Evolutionary conservation across 495 filamentous ascomycete species (phyloP), one percentile per base, ranked within the genome.

Genomic region (Astrothelium subdiscretum): DNA sequence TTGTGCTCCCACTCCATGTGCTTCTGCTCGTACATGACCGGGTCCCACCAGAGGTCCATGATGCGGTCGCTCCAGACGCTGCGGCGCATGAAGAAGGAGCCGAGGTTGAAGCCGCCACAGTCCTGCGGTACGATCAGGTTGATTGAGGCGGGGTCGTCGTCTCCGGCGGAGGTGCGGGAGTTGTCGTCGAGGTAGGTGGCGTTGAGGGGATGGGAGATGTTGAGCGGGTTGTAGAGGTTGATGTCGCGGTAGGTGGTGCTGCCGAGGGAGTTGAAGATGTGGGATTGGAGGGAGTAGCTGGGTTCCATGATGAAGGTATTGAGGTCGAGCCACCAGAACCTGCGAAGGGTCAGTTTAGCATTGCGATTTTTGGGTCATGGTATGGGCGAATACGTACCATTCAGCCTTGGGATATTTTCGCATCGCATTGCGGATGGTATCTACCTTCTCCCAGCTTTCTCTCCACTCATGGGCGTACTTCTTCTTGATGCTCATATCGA

Each of bases 1-100:
- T 97, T 97, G 77, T 97, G 95, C 69, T 94, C 91, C 94, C 94
- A 99, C 63, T 96, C 82, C 92, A 97, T 97, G 70, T 99, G 94
- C 73, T 90, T 92, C 76, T 97, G 95, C 75, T 99, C 94, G 74
- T 99, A 99, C 61, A 88, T 85, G 40, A 97, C 91, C 0, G 94
- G 94, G 68, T 99, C 94, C 95, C 95, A 99, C 94, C 92, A 99
- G 62, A 95, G 83, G 72, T 99, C 94, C 29, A 99, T 81, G 6
- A 99, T 70, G 20, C 91, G 88, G 68, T 97, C 94, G 0, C 90
- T 89, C 91, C 92, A 99, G 13, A 84, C 75, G 64, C 87, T 87
- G 15, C 95, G 84, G 27, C 84, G 81, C 32, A 97, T 76, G 73
- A 99, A 91, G 82, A 99, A 99, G 24, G 90, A 95, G 3, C 94